Evolutionary conservation across 495 filamentous ascomycete species (phyloP).

Genomic region (Aspergillus ostianus): DNA sequence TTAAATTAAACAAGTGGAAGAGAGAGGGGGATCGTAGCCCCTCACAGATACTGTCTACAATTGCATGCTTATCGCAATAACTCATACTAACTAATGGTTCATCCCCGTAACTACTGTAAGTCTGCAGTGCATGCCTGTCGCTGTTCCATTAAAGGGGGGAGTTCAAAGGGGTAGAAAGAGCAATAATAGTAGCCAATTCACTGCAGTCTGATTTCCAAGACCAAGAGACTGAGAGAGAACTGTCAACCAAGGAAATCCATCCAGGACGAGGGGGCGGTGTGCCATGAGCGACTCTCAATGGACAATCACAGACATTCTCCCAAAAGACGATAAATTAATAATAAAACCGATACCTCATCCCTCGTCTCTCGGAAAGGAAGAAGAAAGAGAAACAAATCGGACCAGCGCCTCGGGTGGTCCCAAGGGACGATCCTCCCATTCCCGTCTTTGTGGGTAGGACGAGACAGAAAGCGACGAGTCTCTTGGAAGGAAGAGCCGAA

Average conservation of each 20-base stretch:
- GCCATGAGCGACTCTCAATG: background rate
- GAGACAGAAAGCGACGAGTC: background rate
- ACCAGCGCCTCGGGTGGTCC: constrained; percentile 9
- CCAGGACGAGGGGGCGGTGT: background rate
- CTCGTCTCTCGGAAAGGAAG: background rate
- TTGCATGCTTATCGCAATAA: background rate
- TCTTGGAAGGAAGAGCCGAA: too few species aligned
- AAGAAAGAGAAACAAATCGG: background rate
- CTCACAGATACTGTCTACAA: background rate
- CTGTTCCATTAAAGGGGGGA: too few species aligned
- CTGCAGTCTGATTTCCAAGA: background rate
- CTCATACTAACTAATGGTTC: too few species aligned
- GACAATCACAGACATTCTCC: background rate
- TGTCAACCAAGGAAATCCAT: background rate
- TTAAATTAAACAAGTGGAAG: background rate
- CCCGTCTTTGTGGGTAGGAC: background rate
- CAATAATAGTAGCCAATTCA: background rate
- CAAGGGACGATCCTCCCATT: constrained; percentile 5
- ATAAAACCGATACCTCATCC: too few species aligned
- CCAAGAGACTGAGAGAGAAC: background rate
- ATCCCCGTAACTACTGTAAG: too few species aligned
- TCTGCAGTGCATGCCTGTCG: too few species aligned
- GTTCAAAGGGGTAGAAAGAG: background rate
- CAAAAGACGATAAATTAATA: too few species aligned
- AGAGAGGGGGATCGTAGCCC: background rate